Base-by-base conservation (phyloP, 495 filamentous ascomycete species). In the Podospora fimiseda region DNA sequence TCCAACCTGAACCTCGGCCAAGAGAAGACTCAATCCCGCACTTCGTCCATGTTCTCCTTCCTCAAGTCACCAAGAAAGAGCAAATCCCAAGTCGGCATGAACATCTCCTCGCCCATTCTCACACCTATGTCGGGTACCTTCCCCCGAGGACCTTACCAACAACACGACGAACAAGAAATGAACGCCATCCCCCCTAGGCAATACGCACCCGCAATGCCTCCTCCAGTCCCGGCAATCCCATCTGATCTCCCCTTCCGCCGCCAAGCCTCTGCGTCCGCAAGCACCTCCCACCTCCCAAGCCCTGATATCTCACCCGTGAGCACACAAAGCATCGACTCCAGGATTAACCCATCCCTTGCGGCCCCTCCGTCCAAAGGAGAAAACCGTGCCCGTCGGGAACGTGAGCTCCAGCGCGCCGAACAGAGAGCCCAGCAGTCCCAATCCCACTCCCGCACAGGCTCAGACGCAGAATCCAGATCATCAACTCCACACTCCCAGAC, bases 41-140 rank as follows among this genome's bases (percentile, higher is more conserved):
- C 71, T 41, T 75, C 76, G 2, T 79, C 78, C 1, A 59, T 81
- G 16, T 60, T 81, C 39, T 77, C 75, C 2, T 74, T 71, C 43
- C 69, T 81, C 30, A 74, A 71, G 53, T 80, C 78, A 6, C 77
- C 77, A 6, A 65, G 67, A 40, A 75, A 72, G 65, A 74, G 70
- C 64, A 68, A 67, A 43, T 27, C 50, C 24, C 45, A 56, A 64
- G 58, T 68, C 51, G 58, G 68, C 44, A 62, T 81, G 53, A 68
- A 55, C 55, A 81, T 81, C 50, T 80, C 77, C 7, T 77, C 75
- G 1, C 78, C 78, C 19, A 77, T 81, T 55, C 69, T 74, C 63
- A 80, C 76, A 13, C 77, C 78, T 19, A 71, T 70, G 68, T 76
- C 75, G n/a, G 70, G 62, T 1, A 74, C 74, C 2, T 80, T 79